Evolutionary conservation across 2,329 filamentous ascomycete species (phyloP).

Genomic region (Ascochyta fabae): DNA sequence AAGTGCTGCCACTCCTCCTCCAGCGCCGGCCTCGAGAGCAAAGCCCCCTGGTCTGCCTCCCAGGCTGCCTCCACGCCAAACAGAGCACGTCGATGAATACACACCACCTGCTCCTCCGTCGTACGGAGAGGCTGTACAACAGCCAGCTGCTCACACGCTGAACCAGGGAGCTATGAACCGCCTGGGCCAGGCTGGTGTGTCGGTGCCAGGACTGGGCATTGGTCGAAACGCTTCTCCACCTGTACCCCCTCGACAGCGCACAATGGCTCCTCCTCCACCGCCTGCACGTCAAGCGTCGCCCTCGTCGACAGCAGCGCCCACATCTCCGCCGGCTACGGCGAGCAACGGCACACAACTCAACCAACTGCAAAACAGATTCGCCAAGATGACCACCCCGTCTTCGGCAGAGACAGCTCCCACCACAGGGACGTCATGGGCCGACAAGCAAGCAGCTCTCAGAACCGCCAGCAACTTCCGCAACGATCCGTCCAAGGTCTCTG

Average conservation of each 20-base stretch:
- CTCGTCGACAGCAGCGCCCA: constrained; percentile 30
- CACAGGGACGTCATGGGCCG: constrained; percentile 67
- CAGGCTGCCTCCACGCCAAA: constrained; percentile 72
- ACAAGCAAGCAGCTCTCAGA: constrained; percentile 66
- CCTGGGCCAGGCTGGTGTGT: constrained; percentile 76
- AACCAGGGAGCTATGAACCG: constrained; percentile 69
- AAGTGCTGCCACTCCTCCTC: constrained; percentile 34
- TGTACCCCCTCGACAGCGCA: constrained; percentile 45
- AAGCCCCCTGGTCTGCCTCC: constrained; percentile 67
- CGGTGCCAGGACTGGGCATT: constrained; percentile 80
- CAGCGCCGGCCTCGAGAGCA: constrained; percentile 44
- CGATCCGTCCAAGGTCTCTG: constrained; percentile 66
- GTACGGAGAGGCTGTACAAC: constrained; percentile 53
- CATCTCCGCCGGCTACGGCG: constrained; percentile 25
- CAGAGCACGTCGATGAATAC: constrained; percentile 57
- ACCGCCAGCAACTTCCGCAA: constrained; percentile 67
- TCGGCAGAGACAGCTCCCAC: constrained; percentile 38
- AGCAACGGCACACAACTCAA: constrained; percentile 58
- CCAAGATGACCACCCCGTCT: constrained; percentile 47
- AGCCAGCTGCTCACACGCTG: constrained; percentile 48
- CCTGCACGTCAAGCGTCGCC: constrained; percentile 34
- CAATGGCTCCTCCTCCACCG: constrained; percentile 34
- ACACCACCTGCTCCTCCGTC: constrained; percentile 55
- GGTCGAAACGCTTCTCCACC: constrained; percentile 53
- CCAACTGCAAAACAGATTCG: constrained; percentile 73